Percentiles rank a stretch among this genome's conserved stretches.
These are phyloP conservation scores for Lippia alba DNA, from an alignment of 305 asterid genomes.

Conservation along the genomic window DNA sequence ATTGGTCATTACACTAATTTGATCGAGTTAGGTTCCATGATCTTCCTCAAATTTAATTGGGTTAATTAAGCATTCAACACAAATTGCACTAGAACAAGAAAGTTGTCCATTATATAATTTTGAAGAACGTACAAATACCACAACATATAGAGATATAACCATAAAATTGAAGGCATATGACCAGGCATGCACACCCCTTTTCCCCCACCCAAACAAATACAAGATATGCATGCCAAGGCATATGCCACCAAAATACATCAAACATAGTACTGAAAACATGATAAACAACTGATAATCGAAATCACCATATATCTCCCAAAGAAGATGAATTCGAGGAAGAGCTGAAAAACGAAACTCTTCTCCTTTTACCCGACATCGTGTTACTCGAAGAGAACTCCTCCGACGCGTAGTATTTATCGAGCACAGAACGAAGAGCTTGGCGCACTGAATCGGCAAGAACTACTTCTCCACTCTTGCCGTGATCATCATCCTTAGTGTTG, in stretches of 20 bases:
- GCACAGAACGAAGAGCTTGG: conserved; percentile 63
- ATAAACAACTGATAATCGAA: too few relatives aligned
- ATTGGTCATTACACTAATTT: too few relatives aligned
- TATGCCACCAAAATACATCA: conserved; percentile 40
- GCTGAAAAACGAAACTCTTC: conserved; percentile 57
- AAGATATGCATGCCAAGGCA: conserved; percentile 70
- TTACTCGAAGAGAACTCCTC: conserved; percentile 72
- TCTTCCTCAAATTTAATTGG: too few relatives aligned
- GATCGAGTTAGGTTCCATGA: too few relatives aligned
- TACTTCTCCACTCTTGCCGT: conserved; percentile 38
- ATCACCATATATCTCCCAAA: conserved; percentile 60
- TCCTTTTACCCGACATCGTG: conserved; percentile 61
- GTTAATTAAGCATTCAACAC: background rate
- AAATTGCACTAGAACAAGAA: conserved; percentile 14
- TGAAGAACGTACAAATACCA: conserved; percentile 19
- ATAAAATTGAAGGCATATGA: conserved; percentile 52
- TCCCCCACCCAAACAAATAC: conserved; percentile 23
- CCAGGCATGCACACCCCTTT: conserved; percentile 67
- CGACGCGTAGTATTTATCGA: conserved; percentile 74
- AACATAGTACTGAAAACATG: background rate
- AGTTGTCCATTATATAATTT: conserved; percentile 6
- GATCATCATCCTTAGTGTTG: conserved; percentile 29
- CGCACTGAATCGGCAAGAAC: conserved; percentile 53
- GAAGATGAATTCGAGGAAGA: conserved; percentile 56
- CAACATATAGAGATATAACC: background rate